Percentiles rank a stretch among this genome's conserved stretches.
Conservation (phyloP, 2,329 filamentous ascomycete genomes). For the Trichophyton equinum region DNA sequence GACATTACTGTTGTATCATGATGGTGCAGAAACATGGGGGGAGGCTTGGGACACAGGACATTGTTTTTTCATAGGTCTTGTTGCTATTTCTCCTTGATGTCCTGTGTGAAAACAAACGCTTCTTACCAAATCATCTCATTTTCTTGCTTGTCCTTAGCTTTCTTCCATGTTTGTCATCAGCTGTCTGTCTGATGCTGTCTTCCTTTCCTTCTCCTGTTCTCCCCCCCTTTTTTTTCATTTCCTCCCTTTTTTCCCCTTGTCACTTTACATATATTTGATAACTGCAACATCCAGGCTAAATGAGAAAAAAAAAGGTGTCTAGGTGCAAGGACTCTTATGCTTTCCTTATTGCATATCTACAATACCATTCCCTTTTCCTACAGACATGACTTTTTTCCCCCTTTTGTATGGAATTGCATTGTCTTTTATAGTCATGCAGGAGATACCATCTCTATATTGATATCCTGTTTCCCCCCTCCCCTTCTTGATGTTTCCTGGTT, state of each 20-base stretch:
- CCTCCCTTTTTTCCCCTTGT: background rate
- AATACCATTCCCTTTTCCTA: background rate
- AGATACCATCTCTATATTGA: background rate
- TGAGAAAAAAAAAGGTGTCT: slow-evolving; percentile 1
- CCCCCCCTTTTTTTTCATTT: background rate
- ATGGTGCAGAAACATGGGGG: slow-evolving; percentile 10
- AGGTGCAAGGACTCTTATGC: background rate
- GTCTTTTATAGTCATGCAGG: slow-evolving; percentile 3
- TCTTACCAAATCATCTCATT: background rate
- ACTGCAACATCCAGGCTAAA: background rate
- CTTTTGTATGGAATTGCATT: background rate
- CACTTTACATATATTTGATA: slow-evolving; percentile 1
- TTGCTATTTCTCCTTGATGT: slow-evolving; percentile 5
- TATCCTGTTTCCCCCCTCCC: background rate
- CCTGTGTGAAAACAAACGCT: background rate
- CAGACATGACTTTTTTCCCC: background rate
- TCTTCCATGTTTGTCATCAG: background rate
- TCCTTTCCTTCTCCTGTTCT: background rate
- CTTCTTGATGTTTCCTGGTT: background rate
- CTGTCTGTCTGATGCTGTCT: background rate
- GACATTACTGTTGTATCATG: slow-evolving; percentile 11
- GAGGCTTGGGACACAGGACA: slow-evolving; percentile 8
- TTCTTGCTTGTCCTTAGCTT: slow-evolving; percentile 1
- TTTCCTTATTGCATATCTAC: background rate
- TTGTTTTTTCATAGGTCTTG: slow-evolving; percentile 8